Evolutionary conservation across 805 yeast species (phyloP).

Genomic region (Blastobotrys parvus): DNA sequence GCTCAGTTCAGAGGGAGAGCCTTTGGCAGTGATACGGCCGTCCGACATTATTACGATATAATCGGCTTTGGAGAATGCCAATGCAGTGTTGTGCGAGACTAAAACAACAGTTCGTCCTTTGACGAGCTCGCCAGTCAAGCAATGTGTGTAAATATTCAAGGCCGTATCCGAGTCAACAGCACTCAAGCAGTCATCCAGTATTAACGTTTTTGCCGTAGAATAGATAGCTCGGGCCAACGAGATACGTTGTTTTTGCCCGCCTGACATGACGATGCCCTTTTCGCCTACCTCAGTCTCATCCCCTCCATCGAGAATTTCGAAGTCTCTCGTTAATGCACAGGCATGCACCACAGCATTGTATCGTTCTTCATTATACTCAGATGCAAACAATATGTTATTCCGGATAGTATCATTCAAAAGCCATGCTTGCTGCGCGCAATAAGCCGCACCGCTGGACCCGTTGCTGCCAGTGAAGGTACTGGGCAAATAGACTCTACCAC

Average conservation of each 20-base stretch:
- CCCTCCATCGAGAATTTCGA: constrained; percentile 74
- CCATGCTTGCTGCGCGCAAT: constrained; percentile 91
- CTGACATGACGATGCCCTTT: constrained; percentile 91
- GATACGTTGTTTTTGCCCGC: constrained; percentile 96
- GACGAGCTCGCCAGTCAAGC: constrained; percentile 83
- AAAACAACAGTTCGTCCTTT: constrained; percentile 74
- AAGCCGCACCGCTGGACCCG: constrained; percentile 58
- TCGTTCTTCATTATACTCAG: constrained; percentile 59
- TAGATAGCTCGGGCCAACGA: constrained; percentile 92
- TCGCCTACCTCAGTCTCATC: constrained; percentile 95
- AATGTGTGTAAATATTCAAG: constrained; percentile 82
- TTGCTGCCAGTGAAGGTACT: constrained; percentile 57
- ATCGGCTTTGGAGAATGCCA: constrained; percentile 77
- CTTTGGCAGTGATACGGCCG: constrained; percentile 67
- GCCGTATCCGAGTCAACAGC: constrained; percentile 98
- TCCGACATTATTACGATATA: constrained; percentile 73
- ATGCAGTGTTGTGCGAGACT: constrained; percentile 88
- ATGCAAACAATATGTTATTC: constrained; percentile 67
- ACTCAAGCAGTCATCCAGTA: constrained; percentile 88
- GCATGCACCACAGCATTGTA: constrained; percentile 71
- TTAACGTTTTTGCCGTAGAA: constrained; percentile 68
- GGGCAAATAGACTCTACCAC: constrained; percentile 56
- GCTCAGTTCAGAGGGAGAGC: constrained; percentile 32
- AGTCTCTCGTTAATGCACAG: constrained; percentile 77
- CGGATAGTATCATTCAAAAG: constrained; percentile 74